Base-by-base conservation (phyloP, 2,329 filamentous ascomycete species). In the Aspergillus texensis region DNA sequence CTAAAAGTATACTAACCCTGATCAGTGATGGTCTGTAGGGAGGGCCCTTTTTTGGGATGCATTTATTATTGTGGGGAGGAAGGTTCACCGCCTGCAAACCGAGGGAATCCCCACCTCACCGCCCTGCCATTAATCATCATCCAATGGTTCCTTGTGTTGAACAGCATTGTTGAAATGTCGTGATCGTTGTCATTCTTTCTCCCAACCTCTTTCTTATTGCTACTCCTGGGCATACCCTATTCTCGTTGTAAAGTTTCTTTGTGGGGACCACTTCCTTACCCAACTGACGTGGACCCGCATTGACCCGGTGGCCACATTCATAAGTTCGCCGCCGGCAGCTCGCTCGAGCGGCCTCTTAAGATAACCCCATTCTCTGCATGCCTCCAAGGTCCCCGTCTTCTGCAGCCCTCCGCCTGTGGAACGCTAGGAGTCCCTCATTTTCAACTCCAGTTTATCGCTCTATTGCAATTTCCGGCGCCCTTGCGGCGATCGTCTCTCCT, bases 311-410 rank as follows among this genome's bases (percentile, higher is more conserved):
- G 52, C 34, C 52, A 55, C 34, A 24, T 26, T 26, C 16, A 26
- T 39, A 55, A 55, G 52, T 36, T 55, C 52, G 52, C 32, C 32
- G 32, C 52, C 52, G 52, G 52, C 32, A 55, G 14, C 52, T 55
- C 52, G 14, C 52, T 39, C 52, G 21, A 36, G 52, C 52, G 52
- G n/a, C 52, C 39, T 54, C 30, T 6, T 34, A 34, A 10, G 52
- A 55, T 21, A 36, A 39, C n/a, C 52, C 32, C 21, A 30, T 61
- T 61, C 70, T 68, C 71, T 28, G 52, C 52, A 77, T 77, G 75
- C 71, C 68, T 72, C 67, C 75, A 78, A 77, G 76, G 76, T 78
- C 70, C 75, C 71, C 72, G 21, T 30, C 30, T 28, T 24, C 67
- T 61, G 63, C 63, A 54, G 57, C 60, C 58, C 57, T 60, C 62